Percentiles rank a stretch among this genome's conserved stretches.
These are phyloP conservation scores for Umbelopsis sp. DNA, from an alignment of 192 early-diverging fungal species.

Conservation along the genomic window DNA sequence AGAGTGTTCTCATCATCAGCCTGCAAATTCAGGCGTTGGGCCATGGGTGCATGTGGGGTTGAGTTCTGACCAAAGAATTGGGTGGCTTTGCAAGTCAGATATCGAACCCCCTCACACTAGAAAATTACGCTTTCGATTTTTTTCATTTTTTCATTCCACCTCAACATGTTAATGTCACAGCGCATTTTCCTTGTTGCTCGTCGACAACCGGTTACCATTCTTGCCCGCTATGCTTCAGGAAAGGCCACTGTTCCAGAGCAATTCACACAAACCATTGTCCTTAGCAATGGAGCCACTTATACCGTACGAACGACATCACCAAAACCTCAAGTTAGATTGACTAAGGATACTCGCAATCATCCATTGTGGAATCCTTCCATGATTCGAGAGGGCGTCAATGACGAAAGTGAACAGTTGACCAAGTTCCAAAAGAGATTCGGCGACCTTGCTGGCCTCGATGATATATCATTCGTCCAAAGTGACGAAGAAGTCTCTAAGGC, in stretches of 20 bases:
- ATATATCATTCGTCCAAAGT: constrained; percentile 38
- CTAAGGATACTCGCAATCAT: constrained; percentile 92
- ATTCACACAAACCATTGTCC: constrained; percentile 84
- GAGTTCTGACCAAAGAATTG: not conserved
- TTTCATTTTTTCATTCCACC: not conserved
- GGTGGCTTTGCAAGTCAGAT: constrained; percentile 12
- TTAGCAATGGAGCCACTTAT: constrained; percentile 90
- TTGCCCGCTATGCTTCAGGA: constrained; percentile 20
- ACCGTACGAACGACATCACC: constrained; percentile 83
- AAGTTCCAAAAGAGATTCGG: constrained; percentile 84
- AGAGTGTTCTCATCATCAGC: constrained; percentile 28
- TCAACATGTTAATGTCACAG: constrained; percentile 5
- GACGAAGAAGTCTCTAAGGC: constrained; percentile 34
- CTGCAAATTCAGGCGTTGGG: constrained; percentile 16
- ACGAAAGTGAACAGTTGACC: constrained; percentile 79
- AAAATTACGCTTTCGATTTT: not conserved
- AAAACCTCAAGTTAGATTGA: constrained; percentile 78
- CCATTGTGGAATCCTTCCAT: constrained; percentile 88
- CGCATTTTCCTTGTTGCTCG: not conserved
- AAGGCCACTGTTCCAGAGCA: constrained; percentile 54
- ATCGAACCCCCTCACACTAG: not conserved
- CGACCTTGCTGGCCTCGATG: constrained; percentile 57
- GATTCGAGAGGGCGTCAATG: constrained; percentile 56
- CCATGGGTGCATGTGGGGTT: not conserved
- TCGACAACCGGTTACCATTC: not conserved